A percentile compares a stretch with the other conserved stretches of the same genome.
These are phyloP conservation scores for Arachnomyces sp. DNA, from an alignment of 2,329 filamentous ascomycete species.

Conservation along the genomic window DNA sequence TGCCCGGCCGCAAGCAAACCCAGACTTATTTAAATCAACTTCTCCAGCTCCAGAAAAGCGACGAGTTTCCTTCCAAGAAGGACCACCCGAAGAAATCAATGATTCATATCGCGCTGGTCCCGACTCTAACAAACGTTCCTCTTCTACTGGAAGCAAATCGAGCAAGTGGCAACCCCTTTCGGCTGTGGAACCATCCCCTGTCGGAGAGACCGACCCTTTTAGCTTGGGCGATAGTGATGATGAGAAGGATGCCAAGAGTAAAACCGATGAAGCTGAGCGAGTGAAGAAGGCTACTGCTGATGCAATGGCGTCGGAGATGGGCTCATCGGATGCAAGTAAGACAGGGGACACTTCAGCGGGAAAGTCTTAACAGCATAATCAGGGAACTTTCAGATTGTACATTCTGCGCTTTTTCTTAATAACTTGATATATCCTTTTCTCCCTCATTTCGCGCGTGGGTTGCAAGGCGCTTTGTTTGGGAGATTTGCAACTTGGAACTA, in stretches of 20 bases:
- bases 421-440: slow-evolving; percentile 1
- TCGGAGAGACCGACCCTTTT: slow-evolving; percentile 89
- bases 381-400: too few species aligned
- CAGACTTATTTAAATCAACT: slow-evolving; percentile 69
- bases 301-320: slow-evolving; percentile 37
- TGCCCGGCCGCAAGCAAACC: slow-evolving; percentile 64
- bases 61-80: slow-evolving; percentile 53
- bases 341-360: slow-evolving; percentile 16
- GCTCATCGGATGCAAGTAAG: slow-evolving; percentile 19
- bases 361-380: slow-evolving; percentile 17
- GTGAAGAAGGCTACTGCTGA: slow-evolving; percentile 56
- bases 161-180: slow-evolving; percentile 98
- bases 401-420: too few species aligned
- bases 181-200: slow-evolving; percentile 72
- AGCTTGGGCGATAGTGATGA: slow-evolving; percentile 93
- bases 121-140: slow-evolving; percentile 47
- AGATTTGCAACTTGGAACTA: neutral
- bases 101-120: slow-evolving; percentile 62
- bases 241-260: slow-evolving; percentile 70
- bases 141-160: slow-evolving; percentile 51
- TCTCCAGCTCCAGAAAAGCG: slow-evolving; percentile 47
- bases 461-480: slow-evolving; percentile 1
- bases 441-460: neutral
- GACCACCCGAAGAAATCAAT: slow-evolving; percentile 71
- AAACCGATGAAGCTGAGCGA: slow-evolving; percentile 54